Evolutionary conservation across 345 rosid genomes (phyloP), one percentile per base, ranked within the genome.

Genomic region (Cochlearia excelsa): DNA sequence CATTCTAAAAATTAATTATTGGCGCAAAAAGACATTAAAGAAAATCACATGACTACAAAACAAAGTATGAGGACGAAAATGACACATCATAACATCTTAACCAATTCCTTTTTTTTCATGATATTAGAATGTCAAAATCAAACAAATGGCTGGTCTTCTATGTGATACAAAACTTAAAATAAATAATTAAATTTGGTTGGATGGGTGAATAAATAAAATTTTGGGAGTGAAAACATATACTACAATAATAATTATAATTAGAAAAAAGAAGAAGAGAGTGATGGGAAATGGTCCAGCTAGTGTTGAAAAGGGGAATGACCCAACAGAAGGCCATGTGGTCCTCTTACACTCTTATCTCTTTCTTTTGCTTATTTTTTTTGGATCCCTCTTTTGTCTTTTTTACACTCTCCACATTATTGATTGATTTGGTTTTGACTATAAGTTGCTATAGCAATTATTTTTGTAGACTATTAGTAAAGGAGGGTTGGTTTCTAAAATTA

Each of bases 281-380:
- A 65, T 65, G 75, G 66, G 56, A 43, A 49, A 63, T 49, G 74
- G 59, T 70, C 64, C 68, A 62, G 69, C 68, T 56, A 50, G 56
- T 43, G 59, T 63, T 63, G 66, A 71, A 58, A 71, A 70, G 60
- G 60, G 70, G 44, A 71, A 44, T 35, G 58, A 43, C 74, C 57
- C 50, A 47, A 39, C 46, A 52, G 33, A 61, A 16, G 23, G 37
- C 62, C 80, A 79, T 77, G 79, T 78, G 80, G 44, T 40, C 66
- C 58, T 67, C 74, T 66, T 79, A 57, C 66, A 35, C 61, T 26
- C 68, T 72, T 62, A 65, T 63, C 76, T 16, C 29, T 10, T 9
- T 47, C 33, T 28, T 60, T 30, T 40, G 61, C 65, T 54, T 68
- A 9, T 41, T 46, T 54, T 16, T 38, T 43, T 58, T 37, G 68